Conservation (phyloP, 306 rosid genomes). For the Pachyrhizus erosus region DNA sequence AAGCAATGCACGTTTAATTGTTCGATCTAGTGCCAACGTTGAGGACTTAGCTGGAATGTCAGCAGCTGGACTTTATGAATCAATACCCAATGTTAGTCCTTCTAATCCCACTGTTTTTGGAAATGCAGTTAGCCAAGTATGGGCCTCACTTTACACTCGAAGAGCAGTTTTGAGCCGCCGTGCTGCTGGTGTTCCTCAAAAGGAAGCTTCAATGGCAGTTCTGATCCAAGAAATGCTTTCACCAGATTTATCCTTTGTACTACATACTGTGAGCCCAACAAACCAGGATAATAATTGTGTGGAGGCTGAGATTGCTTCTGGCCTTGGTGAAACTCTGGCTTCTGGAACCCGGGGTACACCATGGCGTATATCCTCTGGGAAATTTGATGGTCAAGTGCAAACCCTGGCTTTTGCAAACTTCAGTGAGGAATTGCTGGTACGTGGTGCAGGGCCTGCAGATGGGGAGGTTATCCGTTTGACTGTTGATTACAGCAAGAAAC, state of each 20-base stretch:
- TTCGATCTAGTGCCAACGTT: conserved; percentile 94
- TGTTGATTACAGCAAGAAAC: conserved; percentile 92
- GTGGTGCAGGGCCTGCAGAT: conserved; percentile 80
- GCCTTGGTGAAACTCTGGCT: conserved; percentile 98
- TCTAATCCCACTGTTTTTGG: conserved; percentile 72
- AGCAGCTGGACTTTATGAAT: conserved; percentile 95
- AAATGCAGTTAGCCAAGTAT: conserved; percentile 74
- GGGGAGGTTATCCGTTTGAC: conserved; percentile 85
- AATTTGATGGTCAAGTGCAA: conserved; percentile 75
- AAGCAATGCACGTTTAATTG: conserved; percentile 72
- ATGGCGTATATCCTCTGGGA: conserved; percentile 86
- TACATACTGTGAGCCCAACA: conserved; percentile 81
- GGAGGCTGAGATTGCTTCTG: conserved; percentile 94
- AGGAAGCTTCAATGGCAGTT: conserved; percentile 89
- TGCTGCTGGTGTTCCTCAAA: conserved; percentile 83
- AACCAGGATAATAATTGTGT: conserved; percentile 72
- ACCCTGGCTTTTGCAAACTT: conserved; percentile 92
- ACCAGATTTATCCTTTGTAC: conserved; percentile 90
- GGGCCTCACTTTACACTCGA: conserved; percentile 93
- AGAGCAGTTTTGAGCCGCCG: conserved; percentile 91
- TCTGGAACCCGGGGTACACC: conserved; percentile 97
- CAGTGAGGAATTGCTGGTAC: conserved; percentile 85
- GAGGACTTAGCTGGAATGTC: conserved; percentile 99
- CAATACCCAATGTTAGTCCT: conserved; percentile 93
- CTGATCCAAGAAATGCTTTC: conserved; percentile 97